Evolutionary conservation across 1,139 yeast genomes (phyloP), one percentile per base, ranked within the genome.

Genomic region (Protomyces pachydermus): DNA sequence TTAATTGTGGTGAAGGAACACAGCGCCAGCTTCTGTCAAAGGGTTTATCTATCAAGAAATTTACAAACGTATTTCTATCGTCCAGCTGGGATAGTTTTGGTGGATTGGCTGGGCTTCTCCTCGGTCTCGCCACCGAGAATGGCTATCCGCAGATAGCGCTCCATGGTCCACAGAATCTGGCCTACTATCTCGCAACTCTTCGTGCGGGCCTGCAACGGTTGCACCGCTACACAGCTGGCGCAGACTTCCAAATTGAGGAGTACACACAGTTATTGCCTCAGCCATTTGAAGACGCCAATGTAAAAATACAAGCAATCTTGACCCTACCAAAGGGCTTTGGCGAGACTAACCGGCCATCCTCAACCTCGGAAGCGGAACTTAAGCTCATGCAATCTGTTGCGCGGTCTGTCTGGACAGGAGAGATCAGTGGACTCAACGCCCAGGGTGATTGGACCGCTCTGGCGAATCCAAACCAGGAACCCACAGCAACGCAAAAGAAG

Each of bases 1-100:
- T 63, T 50, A 60, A 60, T 45, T 60, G 60, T 18, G 65, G 65
- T 18, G 65, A 63, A 50, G 63, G 55, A 12, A 57, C 58, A 3
- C 63, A 56, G 38, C 57, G 65, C n/a, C 56, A 48, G n/a, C 25
- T 60, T 45, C n/a, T 63, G 12, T 28, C 52, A 16, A 35, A 51
- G 12, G 42, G 53, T 14, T 23, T 63, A 10, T 57, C 57, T 23
- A 25, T 56, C 42, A 60, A 56, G 28, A 38, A 25, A 14, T 55
- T 63, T 23, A 42, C 50, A 4, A 39, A 63, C 3, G 38, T 63
- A 20, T 63, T 63, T 23, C 54, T 57, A 2, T 45, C 65, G 2
- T 35, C 42, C 16, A 61, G 63, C 25, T 63, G 65, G 65, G 65
- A 57, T 9, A 60, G 65, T 20, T 58, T 54, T 35, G 65, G 65